phyloP scores from a whole-genome alignment of 148 eudicot species.

The Rhododendron vialii region DNA sequence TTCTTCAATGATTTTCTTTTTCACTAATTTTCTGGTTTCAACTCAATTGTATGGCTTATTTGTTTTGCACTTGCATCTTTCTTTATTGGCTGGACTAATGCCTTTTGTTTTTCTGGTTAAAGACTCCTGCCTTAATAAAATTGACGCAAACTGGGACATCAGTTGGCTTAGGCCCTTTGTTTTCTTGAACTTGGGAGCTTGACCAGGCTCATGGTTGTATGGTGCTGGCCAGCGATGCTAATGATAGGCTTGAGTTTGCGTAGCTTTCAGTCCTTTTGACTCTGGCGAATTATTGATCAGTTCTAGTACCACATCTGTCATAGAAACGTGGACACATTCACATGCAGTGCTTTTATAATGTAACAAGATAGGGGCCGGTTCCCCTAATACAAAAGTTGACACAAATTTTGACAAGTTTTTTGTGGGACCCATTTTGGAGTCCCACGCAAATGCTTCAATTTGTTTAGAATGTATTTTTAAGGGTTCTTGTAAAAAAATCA shows the following conservation, averaged over 20 bases:
- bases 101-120: not conserved
- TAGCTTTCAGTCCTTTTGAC: not conserved
- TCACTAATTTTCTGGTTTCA: not conserved
- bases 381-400: no score
- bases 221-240: not conserved
- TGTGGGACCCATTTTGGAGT: no score
- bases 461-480: no score
- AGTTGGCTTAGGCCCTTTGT: not conserved
- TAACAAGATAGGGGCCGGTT: no score
- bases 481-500: no score
- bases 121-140: not conserved
- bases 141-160: not conserved
- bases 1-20: not conserved
- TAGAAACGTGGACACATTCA: not conserved
- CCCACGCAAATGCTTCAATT: no score
- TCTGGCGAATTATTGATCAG: not conserved
- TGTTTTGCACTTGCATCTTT: not conserved
- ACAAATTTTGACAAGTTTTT: no score
- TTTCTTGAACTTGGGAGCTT: conserved; percentile 1
- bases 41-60: not conserved
- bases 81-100: not conserved
- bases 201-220: not conserved
- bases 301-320: not conserved
- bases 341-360: not conserved
- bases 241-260: not conserved